Evolutionary conservation across 169 alveolate genomes (phyloP).

Genomic region (Plasmodium cynomolgi): DNA sequence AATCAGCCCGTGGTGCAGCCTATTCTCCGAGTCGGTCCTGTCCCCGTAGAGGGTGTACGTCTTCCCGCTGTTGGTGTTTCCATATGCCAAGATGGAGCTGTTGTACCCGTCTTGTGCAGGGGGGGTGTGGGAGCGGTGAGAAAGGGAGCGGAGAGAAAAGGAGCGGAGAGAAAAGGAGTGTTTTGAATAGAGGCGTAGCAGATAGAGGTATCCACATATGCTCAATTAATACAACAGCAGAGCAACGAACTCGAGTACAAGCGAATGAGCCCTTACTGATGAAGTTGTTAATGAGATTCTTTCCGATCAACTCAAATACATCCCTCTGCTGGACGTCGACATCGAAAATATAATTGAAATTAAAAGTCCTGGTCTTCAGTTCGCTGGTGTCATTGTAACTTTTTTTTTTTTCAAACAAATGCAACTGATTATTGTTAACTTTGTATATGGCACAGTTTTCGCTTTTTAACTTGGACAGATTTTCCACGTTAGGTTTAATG

Average conservation of each 20-base stretch:
- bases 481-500: slow-evolving; percentile 63
- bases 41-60: slow-evolving; percentile 70
- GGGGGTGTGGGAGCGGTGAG: too few relatives aligned
- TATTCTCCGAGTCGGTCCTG: not conserved
- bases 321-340: slow-evolving; percentile 37
- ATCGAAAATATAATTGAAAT: slow-evolving; percentile 55
- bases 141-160: not conserved
- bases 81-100: slow-evolving; percentile 71
- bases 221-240: not conserved
- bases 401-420: slow-evolving; percentile 53
- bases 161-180: not conserved
- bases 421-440: slow-evolving; percentile 54
- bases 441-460: slow-evolving; percentile 48
- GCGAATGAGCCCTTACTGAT: slow-evolving; percentile 8
- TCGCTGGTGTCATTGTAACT: slow-evolving; percentile 61
- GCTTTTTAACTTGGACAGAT: slow-evolving; percentile 24
- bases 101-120: slow-evolving; percentile 55
- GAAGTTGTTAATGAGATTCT: slow-evolving; percentile 42
- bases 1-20: slow-evolving; percentile 27
- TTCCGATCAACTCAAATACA: slow-evolving; percentile 46
- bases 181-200: not conserved
- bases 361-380: slow-evolving; percentile 31
- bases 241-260: not conserved
- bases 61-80: slow-evolving; percentile 71
- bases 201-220: not conserved